Evolutionary conservation across 352 stramenopile species (phyloP).

Genomic region (Pythium pyrilobum): DNA sequence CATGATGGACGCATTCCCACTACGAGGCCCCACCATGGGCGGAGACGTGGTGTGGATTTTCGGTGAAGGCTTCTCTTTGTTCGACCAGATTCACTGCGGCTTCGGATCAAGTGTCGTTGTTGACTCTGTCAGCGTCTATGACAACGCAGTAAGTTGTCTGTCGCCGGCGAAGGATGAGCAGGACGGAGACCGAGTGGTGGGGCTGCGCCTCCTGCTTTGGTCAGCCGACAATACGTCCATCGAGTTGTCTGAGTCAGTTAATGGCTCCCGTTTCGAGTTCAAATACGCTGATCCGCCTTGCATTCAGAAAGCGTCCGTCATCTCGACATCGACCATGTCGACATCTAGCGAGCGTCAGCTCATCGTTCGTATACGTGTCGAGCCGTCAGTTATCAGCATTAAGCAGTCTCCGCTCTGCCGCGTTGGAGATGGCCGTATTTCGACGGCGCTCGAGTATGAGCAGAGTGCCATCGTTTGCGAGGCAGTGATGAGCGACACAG

Average conservation of each 20-base stretch:
- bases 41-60: constrained; percentile 7
- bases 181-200: no score
- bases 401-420: constrained; percentile 1
- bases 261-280: neutral
- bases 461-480: neutral
- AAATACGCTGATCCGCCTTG: neutral
- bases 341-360: no score
- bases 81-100: constrained; percentile 1
- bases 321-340: no score
- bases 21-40: neutral
- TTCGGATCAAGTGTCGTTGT: constrained; percentile 6
- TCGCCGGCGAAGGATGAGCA: neutral
- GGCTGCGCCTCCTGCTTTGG: neutral
- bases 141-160: constrained; percentile 12
- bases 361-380: no score
- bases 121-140: neutral
- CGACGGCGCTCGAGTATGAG: neutral
- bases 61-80: constrained; percentile 10
- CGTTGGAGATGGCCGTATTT: neutral
- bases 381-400: no score
- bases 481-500: neutral
- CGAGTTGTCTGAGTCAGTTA: neutral
- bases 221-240: neutral
- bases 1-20: neutral
- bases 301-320: neutral